Evolutionary conservation across 2,329 filamentous ascomycete species (phyloP).

Genomic region (Huntiella savannae): DNA sequence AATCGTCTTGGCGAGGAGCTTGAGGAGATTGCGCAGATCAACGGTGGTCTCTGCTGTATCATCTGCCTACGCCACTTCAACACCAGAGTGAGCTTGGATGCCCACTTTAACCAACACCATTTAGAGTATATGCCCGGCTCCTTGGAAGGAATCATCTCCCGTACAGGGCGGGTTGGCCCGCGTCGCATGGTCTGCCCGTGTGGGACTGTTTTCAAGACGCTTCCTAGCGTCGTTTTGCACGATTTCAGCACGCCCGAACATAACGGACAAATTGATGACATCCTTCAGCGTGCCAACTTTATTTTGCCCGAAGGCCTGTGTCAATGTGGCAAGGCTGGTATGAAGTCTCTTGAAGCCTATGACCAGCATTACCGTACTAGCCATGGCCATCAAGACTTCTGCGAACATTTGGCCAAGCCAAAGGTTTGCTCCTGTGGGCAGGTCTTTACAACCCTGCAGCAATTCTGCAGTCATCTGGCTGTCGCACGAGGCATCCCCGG

Average conservation of each 20-base stretch:
- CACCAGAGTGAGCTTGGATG: not conserved
- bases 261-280: not conserved
- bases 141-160: not conserved
- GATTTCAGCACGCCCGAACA: constrained; percentile 1
- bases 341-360: constrained; percentile 2
- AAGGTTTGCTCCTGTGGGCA: constrained; percentile 5
- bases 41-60: not conserved
- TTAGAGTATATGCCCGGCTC: not conserved
- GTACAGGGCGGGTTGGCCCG: not conserved
- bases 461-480: constrained; percentile 2
- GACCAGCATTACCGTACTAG: constrained; percentile 2
- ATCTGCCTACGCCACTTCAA: not conserved
- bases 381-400: not conserved
- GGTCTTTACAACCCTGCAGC: constrained; percentile 1
- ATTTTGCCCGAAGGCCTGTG: not conserved
- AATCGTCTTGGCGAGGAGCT: not conserved
- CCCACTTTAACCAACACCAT: constrained; percentile 3
- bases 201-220: not conserved
- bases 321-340: not conserved
- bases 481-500: constrained; percentile 1
- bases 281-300: constrained; percentile 1
- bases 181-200: not conserved
- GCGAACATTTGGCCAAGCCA: not conserved
- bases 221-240: not conserved
- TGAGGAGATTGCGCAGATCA: not conserved